Base-by-base conservation (phyloP, 805 yeast species). In the Nakazawaea populi region DNA sequence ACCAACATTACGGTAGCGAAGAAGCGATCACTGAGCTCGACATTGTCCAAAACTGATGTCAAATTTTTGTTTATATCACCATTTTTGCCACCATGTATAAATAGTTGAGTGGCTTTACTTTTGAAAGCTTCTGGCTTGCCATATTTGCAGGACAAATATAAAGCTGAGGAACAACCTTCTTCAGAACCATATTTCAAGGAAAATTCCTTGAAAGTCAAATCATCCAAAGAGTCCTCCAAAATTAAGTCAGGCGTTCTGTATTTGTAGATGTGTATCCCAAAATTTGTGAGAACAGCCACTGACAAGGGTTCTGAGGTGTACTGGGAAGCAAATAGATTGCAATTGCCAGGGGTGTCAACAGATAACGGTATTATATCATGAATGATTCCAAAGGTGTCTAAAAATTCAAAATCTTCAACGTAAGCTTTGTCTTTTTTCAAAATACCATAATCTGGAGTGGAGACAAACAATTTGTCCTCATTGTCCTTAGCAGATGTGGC, bases 131-230 rank as follows among this genome's bases (percentile, higher is more conserved):
- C 87, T 0, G 92, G 69, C 54, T 80, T 77, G 51, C 82, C 82
- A 56, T 79, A 79, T 51, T 88, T 83, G 61, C 96, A 87, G 1
- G 96, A 87, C 48, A 89, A 81, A 56, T 87, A 86, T 47, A 94
- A 73, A 9, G 97, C 87, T 1, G 94, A 83, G 0, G 96, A 85
- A 61, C 97, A 92, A 4, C 96, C 84, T 65, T 95, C 99, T 48
- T 87, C 83, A 47, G 84, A 77, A 5, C 98, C 97, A 64, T 89
- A 90, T 49, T 87, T 85, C 45, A 79, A 77, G 14, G 85, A 80
- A 62, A 89, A 89, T 47, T 83, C 77, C 48, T 82, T 76, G 48
- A 88, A 78, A 24, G 86, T 82, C 38, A 70, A 74, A 39, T 85
- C 91, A 46, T 83, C 80, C 51, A 88, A 69, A 0, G 85, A 67